Percentiles rank a stretch among this genome's conserved stretches.
Conservation (phyloP, 495 filamentous ascomycete genomes). For the Hyaloscypha finlandica region DNA sequence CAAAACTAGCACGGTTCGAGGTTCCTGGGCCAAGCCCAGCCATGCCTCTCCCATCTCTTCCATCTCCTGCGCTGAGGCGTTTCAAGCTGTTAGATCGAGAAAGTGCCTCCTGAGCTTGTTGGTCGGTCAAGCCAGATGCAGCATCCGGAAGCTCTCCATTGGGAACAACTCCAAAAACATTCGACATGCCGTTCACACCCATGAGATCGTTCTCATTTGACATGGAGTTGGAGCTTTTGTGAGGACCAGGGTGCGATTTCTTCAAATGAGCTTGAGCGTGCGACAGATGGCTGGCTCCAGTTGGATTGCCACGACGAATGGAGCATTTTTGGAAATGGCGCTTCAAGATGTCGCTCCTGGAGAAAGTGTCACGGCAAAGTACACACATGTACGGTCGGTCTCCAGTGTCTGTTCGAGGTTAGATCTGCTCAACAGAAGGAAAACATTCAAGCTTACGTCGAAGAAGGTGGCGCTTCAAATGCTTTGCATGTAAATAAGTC, state of each 20-base stretch:
- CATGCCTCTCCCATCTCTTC: constrained; percentile 56
- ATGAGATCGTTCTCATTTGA: constrained; percentile 50
- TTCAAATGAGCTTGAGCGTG: constrained; percentile 87
- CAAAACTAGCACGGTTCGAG: constrained; percentile 43
- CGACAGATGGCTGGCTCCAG: constrained; percentile 86
- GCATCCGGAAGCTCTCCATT: constrained; percentile 28
- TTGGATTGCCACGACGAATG: constrained; percentile 90
- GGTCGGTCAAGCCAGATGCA: constrained; percentile 28
- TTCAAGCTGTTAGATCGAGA: constrained; percentile 62
- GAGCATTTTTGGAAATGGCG: constrained; percentile 99
- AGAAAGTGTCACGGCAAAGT: constrained; percentile 97
- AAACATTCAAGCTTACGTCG: constrained; percentile 70
- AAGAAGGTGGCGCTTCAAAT: constrained; percentile 92
- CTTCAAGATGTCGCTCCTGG: constrained; percentile 96
- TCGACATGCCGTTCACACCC: constrained; percentile 50
- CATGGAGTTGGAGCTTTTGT: constrained; percentile 46
- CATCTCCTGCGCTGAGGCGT: constrained; percentile 49
- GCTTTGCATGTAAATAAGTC: constrained; percentile 96
- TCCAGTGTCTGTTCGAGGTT: constrained; percentile 71
- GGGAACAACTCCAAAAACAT: constrained; percentile 28
- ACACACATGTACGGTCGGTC: constrained; percentile 97
- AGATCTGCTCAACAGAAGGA: constrained; percentile 18
- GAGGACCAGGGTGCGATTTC: constrained; percentile 63
- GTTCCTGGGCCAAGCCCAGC: constrained; percentile 44
- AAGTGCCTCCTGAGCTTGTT: constrained; percentile 45